Evolutionary conservation across 192 early-diverging fungal species (phyloP).

Genomic region (Umbelopsis ramanniana): DNA sequence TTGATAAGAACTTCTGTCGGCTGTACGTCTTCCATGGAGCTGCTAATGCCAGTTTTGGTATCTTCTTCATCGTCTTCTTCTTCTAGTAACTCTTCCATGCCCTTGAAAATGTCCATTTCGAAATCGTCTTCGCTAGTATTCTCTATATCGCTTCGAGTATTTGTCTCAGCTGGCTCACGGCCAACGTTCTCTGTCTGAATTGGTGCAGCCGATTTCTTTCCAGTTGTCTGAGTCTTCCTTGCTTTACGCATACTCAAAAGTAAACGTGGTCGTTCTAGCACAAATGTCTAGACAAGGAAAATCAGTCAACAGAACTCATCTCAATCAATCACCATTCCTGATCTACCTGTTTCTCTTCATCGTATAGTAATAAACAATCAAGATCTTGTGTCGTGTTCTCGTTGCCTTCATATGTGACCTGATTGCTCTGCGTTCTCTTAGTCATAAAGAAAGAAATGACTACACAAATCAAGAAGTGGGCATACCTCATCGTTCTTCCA

Average conservation of each 20-base stretch:
- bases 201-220: background rate
- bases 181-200: background rate
- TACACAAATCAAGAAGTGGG: too few relatives aligned
- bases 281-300: background rate
- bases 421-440: background rate
- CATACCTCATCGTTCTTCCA: background rate
- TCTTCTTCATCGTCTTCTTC: slow-evolving; percentile 10
- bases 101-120: slow-evolving; percentile 15
- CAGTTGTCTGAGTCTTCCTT: slow-evolving; percentile 1
- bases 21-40: background rate
- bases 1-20: background rate
- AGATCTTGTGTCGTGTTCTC: slow-evolving; percentile 6
- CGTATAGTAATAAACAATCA: background rate
- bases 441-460: background rate
- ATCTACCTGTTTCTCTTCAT: slow-evolving; percentile 7
- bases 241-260: slow-evolving; percentile 14
- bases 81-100: slow-evolving; percentile 15
- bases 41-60: background rate
- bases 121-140: slow-evolving; percentile 17
- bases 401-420: slow-evolving; percentile 10
- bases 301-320: background rate
- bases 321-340: background rate
- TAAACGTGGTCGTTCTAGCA: background rate
- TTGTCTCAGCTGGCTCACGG: background rate
- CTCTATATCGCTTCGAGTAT: background rate